Evolutionary conservation across 768 basidiomycete genomes (phyloP), one percentile per base, ranked within the genome.

Genomic region (Daedaleopsis sinensis): DNA sequence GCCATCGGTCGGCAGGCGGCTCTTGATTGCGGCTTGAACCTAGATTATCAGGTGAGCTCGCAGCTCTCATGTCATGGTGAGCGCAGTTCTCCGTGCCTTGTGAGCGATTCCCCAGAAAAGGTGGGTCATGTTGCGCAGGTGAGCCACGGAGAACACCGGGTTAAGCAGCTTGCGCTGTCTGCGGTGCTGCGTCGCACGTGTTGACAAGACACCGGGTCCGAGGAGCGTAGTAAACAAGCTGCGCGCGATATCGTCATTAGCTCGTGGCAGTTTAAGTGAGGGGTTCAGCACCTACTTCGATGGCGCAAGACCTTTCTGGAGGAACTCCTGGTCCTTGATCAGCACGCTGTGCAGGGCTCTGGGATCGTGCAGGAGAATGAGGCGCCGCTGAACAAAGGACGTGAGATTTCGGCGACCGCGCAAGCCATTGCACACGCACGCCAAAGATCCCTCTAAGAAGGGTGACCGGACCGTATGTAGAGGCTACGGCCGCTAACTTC

Each of bases 321-420:
- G 83, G 10, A 73, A 71, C 46, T 80, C 76, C 59, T 79, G 78
- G 43, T 84, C 83, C 63, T 81, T 83, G n/a, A 79, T 52, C 7
- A 82, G 63, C 32, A 84, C 78, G 35, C 74, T 77, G 38, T 82
- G 79, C 23, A 84, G 67, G 2, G 83, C 83, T 23, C 68, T 73
- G 4, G 83, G 80, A 64, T 85, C 83, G 23, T 57, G 36, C 73
- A 84, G 71, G 58, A 82, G 82, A 1, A 84, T 68, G 67, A 81
- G 78, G 56, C 80, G 78, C 46, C 79, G 77, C 82, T 82, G 27
- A 32, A 32, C 4, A 32, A 23, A 27, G 59, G 46, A 43, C 21
- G 16, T 11, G 15, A 3, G n/a, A 21, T 32, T 7, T 42, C 39
- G 39, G 18, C 39, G 12, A 4, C 19, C 13, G 10, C 19, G 9